Percentiles rank a stretch among this genome's conserved stretches.
Evolutionary conservation across 176 grass and related monocot species (phyloP).

Genomic region (Eragrostis nindensis): DNA sequence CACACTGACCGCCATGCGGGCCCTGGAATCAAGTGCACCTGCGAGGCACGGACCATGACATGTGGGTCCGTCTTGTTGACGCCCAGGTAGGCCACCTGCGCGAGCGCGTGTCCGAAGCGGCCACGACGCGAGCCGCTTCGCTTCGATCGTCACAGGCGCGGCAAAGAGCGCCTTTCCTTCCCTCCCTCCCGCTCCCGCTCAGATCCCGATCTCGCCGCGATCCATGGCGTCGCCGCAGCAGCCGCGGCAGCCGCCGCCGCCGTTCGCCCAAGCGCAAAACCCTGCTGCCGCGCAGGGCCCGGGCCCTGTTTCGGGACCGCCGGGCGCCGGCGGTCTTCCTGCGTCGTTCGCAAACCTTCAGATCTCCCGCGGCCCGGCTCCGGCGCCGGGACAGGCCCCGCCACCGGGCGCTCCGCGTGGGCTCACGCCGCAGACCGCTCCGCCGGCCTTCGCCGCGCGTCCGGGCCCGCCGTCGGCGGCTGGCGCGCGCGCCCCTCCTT

Average conservation of each 20-base stretch:
- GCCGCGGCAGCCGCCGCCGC: background rate
- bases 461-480: background rate
- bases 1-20: background rate
- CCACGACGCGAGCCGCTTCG: background rate
- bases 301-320: background rate
- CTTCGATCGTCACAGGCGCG: background rate
- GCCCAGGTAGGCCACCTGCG: constrained; percentile 1
- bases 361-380: constrained; percentile 48
- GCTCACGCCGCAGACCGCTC: constrained; percentile 37
- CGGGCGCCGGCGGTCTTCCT: constrained; percentile 34
- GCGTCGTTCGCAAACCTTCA: constrained; percentile 59
- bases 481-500: background rate
- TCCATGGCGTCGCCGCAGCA: constrained; percentile 24
- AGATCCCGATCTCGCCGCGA: constrained; percentile 48
- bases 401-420: constrained; percentile 10
- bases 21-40: background rate
- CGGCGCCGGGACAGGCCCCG: constrained; percentile 1
- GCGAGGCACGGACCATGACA: background rate
- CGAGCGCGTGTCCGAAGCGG: background rate
- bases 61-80: background rate
- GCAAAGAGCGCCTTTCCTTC: background rate
- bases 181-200: background rate
- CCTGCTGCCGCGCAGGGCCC: background rate
- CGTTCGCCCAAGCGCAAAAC: constrained; percentile 33
- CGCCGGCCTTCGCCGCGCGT: constrained; percentile 43